Evolutionary conservation across 108 stramenopile genomes (phyloP), one percentile per base, ranked within the genome.

Genomic region (Conticribra guillardii): DNA sequence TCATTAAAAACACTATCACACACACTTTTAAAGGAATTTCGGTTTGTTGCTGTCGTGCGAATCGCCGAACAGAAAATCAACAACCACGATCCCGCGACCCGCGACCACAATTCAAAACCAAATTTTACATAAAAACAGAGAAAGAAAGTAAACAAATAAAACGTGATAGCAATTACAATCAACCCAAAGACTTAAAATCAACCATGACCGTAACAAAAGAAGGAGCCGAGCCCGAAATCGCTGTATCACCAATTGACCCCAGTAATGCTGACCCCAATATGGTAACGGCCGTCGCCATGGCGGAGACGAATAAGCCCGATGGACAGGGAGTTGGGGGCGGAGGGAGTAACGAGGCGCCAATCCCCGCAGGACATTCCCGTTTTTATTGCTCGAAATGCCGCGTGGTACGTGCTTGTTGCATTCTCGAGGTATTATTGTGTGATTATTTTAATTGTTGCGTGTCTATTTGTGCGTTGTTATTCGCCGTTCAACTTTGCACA

Each of bases 351-450:
- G 87, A 71, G 32, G 78, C 86, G 19, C 85, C 85, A 14, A 84
- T 91, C 65, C 88, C 90, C 16, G 60, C 88, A 14, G 88, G 88
- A 4, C 88, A 89, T 63, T 60, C 70, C 15, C 63, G 90, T 61
- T 91, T 91, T 61, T 91, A 87, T 73, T 91, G 90, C 54, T 78
- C 73, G 45, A 91, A 87, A 60, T 91, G 90, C 54, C 90, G 87
- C 54, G 64, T 85, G 72, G 89, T 90, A 79, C 67, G 89, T 85
- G 52, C 17, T 46, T 58, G 0, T 58, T 31, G 1, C 24, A n/a
- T 52, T 16, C 17, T n/a, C 5, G 50, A 21, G 18, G 50, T 5
- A 52, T 44, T 44, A 52, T 8, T 52, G 50, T n/a, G 4, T 5
- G 15, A 4, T 5, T 52, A n/a, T 52, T 5, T 17, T 52, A 52